Percentiles rank a stretch among this genome's conserved stretches.
phyloP scores from a whole-genome alignment of 495 filamentous ascomycete genomes.

The Penicillium coffeae region DNA sequence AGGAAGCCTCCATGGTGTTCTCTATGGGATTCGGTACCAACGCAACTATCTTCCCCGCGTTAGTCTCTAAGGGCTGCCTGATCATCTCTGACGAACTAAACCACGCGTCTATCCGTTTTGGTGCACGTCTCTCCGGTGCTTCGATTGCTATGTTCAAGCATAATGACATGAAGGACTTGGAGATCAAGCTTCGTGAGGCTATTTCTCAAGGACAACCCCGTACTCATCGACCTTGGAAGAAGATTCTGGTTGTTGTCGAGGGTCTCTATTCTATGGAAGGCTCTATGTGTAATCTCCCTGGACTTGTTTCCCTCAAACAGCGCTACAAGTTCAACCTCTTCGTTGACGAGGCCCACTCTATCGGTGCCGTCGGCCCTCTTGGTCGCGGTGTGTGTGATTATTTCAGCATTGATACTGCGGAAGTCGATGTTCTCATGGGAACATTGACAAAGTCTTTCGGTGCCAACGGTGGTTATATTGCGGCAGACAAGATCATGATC shows the following conservation, averaged over 20 bases:
- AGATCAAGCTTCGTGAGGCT: conserved; percentile 76
- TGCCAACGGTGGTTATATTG: conserved; percentile 95
- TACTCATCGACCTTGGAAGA: conserved; percentile 97
- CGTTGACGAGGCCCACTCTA: conserved; percentile 94
- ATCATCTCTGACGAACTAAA: conserved; percentile 97
- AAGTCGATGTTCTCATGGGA: conserved; percentile 96
- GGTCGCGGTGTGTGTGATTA: conserved; percentile 97
- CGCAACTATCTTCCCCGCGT: conserved; percentile 79
- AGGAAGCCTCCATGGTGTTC: conserved; percentile 91
- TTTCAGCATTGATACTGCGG: conserved; percentile 79
- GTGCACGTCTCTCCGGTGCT: conserved; percentile 87
- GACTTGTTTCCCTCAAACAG: conserved; percentile 76
- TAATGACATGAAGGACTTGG: conserved; percentile 88
- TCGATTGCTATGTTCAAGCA: conserved; percentile 96
- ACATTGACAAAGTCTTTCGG: conserved; percentile 98
- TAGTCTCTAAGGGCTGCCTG: conserved; percentile 87
- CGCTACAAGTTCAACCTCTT: conserved; percentile 97
- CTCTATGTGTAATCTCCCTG: conserved; percentile 94
- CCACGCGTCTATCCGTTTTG: conserved; percentile 94
- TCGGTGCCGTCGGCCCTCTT: conserved; percentile 83
- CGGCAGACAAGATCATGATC: conserved; percentile 85
- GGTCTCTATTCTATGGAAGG: conserved; percentile 99
- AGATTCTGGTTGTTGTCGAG: conserved; percentile 94
- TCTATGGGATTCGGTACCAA: conserved; percentile 99
- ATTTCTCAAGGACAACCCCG: conserved; percentile 96